Percentiles rank a stretch among this genome's conserved stretches.
Conservation (phyloP, 176 grass and related monocot genomes). For the Aegilops tauschii region DNA sequence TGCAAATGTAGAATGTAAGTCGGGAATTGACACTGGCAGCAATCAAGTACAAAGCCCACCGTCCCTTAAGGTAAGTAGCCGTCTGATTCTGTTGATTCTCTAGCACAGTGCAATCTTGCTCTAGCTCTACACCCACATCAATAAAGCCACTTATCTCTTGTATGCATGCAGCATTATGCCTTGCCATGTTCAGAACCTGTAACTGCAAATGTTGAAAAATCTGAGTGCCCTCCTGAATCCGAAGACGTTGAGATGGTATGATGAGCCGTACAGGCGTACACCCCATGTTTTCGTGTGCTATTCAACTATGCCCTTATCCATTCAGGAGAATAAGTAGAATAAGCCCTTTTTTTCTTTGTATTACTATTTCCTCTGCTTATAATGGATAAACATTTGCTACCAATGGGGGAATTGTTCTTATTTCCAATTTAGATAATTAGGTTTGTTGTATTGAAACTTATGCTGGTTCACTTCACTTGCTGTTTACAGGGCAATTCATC, state of each 20-base stretch:
- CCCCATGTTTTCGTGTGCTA: neutral
- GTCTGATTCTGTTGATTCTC: neutral
- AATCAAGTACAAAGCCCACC: conserved; percentile 12
- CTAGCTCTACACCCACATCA: neutral
- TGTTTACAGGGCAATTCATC: conserved; percentile 28
- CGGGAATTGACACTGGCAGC: neutral
- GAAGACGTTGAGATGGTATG: conserved; percentile 36
- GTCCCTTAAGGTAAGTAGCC: conserved; percentile 6
- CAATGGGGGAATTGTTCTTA: neutral
- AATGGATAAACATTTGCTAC: too few relatives aligned
- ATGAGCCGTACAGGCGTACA: neutral
- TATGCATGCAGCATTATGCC: conserved; percentile 2
- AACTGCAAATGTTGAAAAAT: neutral
- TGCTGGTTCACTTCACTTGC: neutral
- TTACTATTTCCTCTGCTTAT: too few relatives aligned
- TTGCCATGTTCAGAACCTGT: conserved; percentile 1
- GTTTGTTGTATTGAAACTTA: neutral
- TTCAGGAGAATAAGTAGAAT: too few relatives aligned
- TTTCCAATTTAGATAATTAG: neutral
- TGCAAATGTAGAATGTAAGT: conserved; percentile 5
- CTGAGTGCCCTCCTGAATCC: neutral
- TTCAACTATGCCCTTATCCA: neutral
- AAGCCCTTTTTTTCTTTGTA: too few relatives aligned
- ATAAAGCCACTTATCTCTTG: neutral
- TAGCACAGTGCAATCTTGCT: neutral